Conservation (phyloP, 306 rosid species). For the Castanea sativa region DNA sequence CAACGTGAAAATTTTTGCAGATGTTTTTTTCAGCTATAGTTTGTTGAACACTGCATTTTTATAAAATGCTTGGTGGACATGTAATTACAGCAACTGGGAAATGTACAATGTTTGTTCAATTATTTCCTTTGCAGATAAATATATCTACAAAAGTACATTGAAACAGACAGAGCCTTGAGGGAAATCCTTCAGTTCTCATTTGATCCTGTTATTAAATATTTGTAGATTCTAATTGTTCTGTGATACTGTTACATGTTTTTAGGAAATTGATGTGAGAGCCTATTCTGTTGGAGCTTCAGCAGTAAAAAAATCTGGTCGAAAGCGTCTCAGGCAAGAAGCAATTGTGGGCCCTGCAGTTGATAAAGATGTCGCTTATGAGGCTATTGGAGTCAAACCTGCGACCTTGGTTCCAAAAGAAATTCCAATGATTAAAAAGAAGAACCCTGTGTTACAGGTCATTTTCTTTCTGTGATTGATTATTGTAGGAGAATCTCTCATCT, state of each 20-base stretch:
- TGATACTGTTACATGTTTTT: constrained; percentile 1
- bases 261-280: constrained; percentile 52
- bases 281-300: constrained; percentile 32
- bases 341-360: constrained; percentile 93
- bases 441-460: constrained; percentile 66
- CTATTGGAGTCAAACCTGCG: constrained; percentile 84
- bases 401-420: constrained; percentile 85
- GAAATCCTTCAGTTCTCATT: neutral
- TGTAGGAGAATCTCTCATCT: constrained; percentile 5
- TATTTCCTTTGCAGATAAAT: neutral
- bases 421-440: constrained; percentile 75
- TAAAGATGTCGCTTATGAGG: constrained; percentile 82
- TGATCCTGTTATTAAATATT: neutral
- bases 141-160: neutral
- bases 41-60: neutral
- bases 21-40: neutral
- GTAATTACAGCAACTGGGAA: neutral
- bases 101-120: constrained; percentile 1
- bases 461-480: constrained; percentile 25
- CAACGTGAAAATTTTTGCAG: neutral
- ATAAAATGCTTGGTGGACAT: neutral
- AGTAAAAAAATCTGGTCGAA: constrained; percentile 34
- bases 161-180: constrained; percentile 1
- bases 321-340: constrained; percentile 59
- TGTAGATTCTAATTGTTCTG: constrained; percentile 10